Base-by-base conservation (phyloP, 2,329 filamentous ascomycete species). In the Drechmeria coniospora region DNA sequence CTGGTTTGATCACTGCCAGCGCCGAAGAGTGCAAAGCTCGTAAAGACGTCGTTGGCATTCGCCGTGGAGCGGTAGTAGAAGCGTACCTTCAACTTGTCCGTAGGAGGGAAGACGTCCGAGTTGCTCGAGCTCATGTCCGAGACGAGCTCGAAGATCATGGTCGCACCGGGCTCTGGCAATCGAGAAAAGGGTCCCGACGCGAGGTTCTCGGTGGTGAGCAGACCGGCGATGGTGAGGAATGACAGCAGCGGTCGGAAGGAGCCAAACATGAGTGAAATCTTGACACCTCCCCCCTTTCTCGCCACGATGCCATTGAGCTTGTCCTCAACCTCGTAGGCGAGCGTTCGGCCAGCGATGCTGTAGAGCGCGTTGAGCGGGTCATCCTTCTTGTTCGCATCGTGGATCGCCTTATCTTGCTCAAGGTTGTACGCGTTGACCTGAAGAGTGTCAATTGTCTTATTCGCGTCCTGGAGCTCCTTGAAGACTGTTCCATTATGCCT, bases 91-190 rank as follows among this genome's bases (percentile, higher is more conserved):
- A 73, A 49, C 13, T 63, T 52, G 8, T 53, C 41, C 0, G 38
- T 31, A 3, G 36, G 25, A 1, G 57, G 56, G 32, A 32, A 29
- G 10, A 19, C 12, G 8, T 15, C 25, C n/a, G 21, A 23, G 33
- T 15, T 15, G 37, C 36, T 22, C 37, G 28, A 28, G 33, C 15
- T n/a, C 12, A 8, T 20, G 11, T 47, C 36, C 8, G 50, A 47
- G 19, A 59, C 47, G 12, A 74, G 48, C 54, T 93, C 84, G 45
- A 90, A 84, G 0, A 68, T 59, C 64, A 92, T 76, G 22, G 70
- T 66, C 1, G 74, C 75, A 0, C 82, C 83, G 21, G 83, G 81
- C 37, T 75, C 64, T 0, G 79, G 74, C 10, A 72, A 32, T 2
- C 33, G 36, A 4, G 44, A 44, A 28, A 53, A 49, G 37, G 36